These are phyloP conservation scores for Kazachstania kunashirensis DNA, from an alignment of 805 yeast genomes.

Conservation along the genomic window DNA sequence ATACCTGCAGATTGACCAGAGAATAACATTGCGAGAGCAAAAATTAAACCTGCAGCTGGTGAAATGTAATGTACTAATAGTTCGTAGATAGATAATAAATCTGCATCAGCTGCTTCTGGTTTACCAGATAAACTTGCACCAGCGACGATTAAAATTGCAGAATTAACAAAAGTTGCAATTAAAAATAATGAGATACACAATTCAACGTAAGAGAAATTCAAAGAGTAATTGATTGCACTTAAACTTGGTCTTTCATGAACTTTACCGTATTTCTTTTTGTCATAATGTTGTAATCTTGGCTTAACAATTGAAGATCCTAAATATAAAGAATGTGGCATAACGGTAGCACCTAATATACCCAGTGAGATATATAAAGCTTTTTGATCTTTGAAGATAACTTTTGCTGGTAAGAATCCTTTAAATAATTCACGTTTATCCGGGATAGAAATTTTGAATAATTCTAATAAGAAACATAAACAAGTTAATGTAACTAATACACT, in stretches of 20 bases:
- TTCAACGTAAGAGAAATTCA: constrained; percentile 75
- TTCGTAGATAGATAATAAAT: constrained; percentile 69
- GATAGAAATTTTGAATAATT: constrained; percentile 50
- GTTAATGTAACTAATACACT: constrained; percentile 61
- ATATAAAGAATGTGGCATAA: constrained; percentile 86
- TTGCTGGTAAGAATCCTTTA: constrained; percentile 63
- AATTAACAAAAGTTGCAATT: constrained; percentile 86
- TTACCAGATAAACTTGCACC: constrained; percentile 71
- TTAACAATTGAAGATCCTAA: constrained; percentile 83
- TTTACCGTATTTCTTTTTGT: constrained; percentile 43
- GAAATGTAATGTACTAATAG: constrained; percentile 62
- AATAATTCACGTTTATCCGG: constrained; percentile 44
- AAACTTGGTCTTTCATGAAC: constrained; percentile 59
- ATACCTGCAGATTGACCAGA: constrained; percentile 95
- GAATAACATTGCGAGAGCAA: constrained; percentile 79
- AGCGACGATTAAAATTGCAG: constrained; percentile 83
- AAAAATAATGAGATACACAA: constrained; percentile 71
- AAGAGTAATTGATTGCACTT: constrained; percentile 68
- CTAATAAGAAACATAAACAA: constrained; percentile 64
- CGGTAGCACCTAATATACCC: constrained; percentile 88
- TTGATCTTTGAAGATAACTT: constrained; percentile 47
- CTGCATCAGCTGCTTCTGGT: constrained; percentile 66
- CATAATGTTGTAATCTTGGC: constrained; percentile 71
- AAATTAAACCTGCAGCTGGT: constrained; percentile 77
- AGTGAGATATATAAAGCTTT: constrained; percentile 67